Percentiles rank a stretch among this genome's conserved stretches.
Conservation (phyloP, 352 stramenopile genomes). For the Globisporangium cederbergense region DNA sequence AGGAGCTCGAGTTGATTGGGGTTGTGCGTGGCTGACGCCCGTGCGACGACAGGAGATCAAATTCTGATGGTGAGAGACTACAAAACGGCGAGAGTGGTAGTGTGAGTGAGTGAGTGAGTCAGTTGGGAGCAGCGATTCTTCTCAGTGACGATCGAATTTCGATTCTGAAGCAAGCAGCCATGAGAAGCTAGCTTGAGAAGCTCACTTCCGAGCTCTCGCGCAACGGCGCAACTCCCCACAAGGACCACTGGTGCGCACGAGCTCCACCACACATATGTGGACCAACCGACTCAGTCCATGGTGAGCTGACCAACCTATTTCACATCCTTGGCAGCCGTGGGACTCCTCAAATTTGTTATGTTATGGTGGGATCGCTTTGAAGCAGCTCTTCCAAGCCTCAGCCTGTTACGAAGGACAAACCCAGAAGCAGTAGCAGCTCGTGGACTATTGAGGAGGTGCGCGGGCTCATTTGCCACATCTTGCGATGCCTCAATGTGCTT, state of each 20-base stretch:
- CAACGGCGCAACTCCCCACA: neutral
- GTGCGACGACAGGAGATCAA: neutral
- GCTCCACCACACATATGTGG: neutral
- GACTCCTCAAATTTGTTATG: neutral
- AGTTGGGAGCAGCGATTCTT: neutral
- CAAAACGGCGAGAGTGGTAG: neutral
- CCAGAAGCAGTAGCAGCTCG: neutral
- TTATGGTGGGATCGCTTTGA: no score
- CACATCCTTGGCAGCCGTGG: neutral
- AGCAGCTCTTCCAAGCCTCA: neutral
- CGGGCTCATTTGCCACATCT: neutral
- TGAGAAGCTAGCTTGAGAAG: neutral
- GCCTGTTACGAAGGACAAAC: neutral
- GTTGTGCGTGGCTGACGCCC: neutral
- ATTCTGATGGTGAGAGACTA: neutral
- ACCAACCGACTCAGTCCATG: neutral
- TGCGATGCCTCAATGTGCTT: neutral
- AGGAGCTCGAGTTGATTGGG: neutral
- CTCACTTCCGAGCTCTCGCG: neutral
- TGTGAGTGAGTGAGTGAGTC: neutral
- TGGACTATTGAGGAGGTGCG: conserved; percentile 1
- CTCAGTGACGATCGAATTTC: neutral
- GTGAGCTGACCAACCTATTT: neutral
- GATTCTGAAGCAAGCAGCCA: no score
- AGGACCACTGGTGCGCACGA: neutral